These are phyloP conservation scores for Salix brachista DNA, from an alignment of 345 rosid genomes.

Conservation along the genomic window DNA sequence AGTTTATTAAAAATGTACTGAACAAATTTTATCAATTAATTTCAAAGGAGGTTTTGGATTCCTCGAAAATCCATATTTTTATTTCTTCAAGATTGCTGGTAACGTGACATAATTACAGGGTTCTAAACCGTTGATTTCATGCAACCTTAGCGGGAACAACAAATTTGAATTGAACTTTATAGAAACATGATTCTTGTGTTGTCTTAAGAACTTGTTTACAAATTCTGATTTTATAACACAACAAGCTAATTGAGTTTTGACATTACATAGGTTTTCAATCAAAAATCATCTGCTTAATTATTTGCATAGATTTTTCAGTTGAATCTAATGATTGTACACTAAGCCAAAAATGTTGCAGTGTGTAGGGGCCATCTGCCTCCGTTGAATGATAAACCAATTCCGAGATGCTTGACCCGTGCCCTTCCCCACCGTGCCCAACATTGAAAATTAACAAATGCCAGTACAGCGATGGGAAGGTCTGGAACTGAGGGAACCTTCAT, in stretches of 20 bases:
- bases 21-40: too few species aligned
- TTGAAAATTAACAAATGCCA: background rate
- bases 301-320: background rate
- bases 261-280: background rate
- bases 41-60: too few species aligned
- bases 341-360: background rate
- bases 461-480: background rate
- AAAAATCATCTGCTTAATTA: background rate
- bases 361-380: background rate
- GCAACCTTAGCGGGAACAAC: background rate
- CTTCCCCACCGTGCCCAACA: background rate
- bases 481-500: background rate
- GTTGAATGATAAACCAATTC: background rate
- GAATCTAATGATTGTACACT: background rate
- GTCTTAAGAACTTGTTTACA: background rate
- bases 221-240: background rate
- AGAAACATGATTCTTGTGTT: background rate
- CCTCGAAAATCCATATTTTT: too few species aligned
- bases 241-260: background rate
- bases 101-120: too few species aligned
- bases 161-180: background rate
- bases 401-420: background rate
- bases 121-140: background rate
- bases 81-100: fast-evolving
- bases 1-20: too few species aligned